Conservation (phyloP, 2,329 filamentous ascomycete genomes). For the Akanthomyces muscarius region DNA sequence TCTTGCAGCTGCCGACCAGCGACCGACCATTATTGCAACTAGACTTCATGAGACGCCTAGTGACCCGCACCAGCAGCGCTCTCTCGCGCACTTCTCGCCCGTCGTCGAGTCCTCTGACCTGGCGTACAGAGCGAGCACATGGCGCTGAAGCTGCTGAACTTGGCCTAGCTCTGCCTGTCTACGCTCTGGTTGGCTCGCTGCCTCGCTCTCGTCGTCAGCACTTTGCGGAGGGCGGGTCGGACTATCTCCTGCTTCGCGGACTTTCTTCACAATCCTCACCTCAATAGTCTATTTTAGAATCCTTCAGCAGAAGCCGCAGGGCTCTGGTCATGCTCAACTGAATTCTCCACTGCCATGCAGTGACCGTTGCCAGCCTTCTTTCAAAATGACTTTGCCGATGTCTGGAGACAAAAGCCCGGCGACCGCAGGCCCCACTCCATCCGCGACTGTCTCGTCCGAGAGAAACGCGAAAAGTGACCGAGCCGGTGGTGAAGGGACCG, state of each 20-base stretch:
- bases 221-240: background rate
- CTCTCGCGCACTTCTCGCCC: constrained; percentile 9
- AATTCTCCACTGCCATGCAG: background rate
- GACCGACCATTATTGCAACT: background rate
- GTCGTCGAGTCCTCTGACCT: background rate
- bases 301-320: background rate
- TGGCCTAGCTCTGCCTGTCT: background rate
- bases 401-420: background rate
- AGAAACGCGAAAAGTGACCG: constrained; percentile 14
- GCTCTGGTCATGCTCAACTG: background rate
- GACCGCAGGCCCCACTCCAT: background rate
- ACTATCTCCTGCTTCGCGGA: background rate
- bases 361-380: background rate
- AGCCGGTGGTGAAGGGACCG: background rate
- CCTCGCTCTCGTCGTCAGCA: constrained; percentile 7
- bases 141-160: background rate
- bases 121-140: background rate
- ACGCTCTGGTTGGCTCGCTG: background rate
- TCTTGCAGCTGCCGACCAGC: background rate
- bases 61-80: background rate
- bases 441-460: constrained; percentile 21
- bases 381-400: background rate
- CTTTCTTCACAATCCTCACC: background rate
- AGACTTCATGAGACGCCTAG: background rate
- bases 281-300: background rate